These are phyloP conservation scores for Puccinia polysora DNA, from an alignment of 1,284 basidiomycete genomes.

Conservation along the genomic window DNA sequence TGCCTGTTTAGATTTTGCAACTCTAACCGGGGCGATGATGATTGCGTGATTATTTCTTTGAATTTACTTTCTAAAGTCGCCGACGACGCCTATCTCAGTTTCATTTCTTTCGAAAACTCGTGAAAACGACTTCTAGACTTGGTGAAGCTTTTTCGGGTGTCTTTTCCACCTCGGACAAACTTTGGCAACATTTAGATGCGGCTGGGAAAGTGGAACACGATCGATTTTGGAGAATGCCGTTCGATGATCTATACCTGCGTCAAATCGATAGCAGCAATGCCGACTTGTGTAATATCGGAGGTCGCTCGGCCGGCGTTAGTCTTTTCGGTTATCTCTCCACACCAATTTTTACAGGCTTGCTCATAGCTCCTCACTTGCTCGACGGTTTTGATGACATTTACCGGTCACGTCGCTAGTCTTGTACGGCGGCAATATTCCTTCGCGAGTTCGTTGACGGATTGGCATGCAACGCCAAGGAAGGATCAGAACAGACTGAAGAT, in stretches of 20 bases:
- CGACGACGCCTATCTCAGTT: no score
- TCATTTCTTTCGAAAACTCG: no score
- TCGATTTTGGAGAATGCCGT: slow-evolving; percentile 54
- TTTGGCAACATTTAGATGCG: slow-evolving; percentile 66
- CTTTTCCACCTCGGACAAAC: slow-evolving; percentile 54
- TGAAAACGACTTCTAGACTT: no score
- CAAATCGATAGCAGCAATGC: slow-evolving; percentile 72
- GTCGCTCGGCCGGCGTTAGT: slow-evolving; percentile 62
- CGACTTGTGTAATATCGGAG: slow-evolving; percentile 72
- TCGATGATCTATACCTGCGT: slow-evolving; percentile 71
- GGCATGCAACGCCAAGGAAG: slow-evolving; percentile 36
- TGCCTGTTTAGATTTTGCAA: slow-evolving; percentile 60
- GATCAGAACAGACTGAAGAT: slow-evolving; percentile 28
- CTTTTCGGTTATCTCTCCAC: neutral
- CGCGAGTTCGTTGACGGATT: slow-evolving; percentile 56
- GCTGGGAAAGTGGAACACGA: slow-evolving; percentile 73
- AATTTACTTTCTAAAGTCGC: no score
- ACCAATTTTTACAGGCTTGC: no score
- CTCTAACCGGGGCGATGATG: slow-evolving; percentile 61
- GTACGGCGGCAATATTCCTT: slow-evolving; percentile 81
- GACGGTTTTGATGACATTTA: no score
- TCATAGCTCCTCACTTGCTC: no score
- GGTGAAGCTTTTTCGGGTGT: slow-evolving; percentile 73
- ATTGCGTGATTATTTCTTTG: no score
- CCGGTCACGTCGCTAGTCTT: no score